Conservation (phyloP, 1,284 basidiomycete genomes). For the Amylostereum areolatum region DNA sequence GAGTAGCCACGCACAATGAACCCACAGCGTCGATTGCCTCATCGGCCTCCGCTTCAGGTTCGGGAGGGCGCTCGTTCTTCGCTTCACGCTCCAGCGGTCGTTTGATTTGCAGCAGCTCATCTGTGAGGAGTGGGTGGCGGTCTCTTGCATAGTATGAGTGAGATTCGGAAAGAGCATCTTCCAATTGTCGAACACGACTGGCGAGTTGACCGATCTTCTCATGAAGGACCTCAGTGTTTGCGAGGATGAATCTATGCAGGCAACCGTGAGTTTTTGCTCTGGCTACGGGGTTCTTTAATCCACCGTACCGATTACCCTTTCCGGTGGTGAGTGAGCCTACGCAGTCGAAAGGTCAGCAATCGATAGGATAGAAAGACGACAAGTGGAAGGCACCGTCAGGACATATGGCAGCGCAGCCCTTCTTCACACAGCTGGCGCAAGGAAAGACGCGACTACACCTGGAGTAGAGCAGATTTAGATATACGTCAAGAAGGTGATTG, state of each 20-base stretch:
- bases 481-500: no score
- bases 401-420: constrained; percentile 59
- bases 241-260: constrained; percentile 50
- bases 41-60: constrained; percentile 34
- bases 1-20: constrained; percentile 44
- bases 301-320: constrained; percentile 55
- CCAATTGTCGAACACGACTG: constrained; percentile 54
- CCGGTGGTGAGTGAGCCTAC: constrained; percentile 64
- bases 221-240: constrained; percentile 62
- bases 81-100: constrained; percentile 54
- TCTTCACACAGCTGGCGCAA: constrained; percentile 63
- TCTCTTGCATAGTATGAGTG: constrained; percentile 40
- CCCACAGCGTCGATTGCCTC: constrained; percentile 57
- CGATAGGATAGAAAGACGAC: no score
- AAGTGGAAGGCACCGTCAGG: constrained; percentile 40
- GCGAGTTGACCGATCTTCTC: constrained; percentile 58
- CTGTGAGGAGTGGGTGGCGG: constrained; percentile 49
- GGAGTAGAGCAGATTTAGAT: constrained; percentile 7
- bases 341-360: background rate
- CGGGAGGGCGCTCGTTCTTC: constrained; percentile 30
- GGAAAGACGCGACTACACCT: constrained; percentile 63
- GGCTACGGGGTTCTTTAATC: background rate
- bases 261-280: background rate
- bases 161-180: constrained; percentile 53
- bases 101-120: constrained; percentile 58